These are phyloP conservation scores for Balakata baccata DNA, from an alignment of 345 rosid genomes.

Conservation along the genomic window DNA sequence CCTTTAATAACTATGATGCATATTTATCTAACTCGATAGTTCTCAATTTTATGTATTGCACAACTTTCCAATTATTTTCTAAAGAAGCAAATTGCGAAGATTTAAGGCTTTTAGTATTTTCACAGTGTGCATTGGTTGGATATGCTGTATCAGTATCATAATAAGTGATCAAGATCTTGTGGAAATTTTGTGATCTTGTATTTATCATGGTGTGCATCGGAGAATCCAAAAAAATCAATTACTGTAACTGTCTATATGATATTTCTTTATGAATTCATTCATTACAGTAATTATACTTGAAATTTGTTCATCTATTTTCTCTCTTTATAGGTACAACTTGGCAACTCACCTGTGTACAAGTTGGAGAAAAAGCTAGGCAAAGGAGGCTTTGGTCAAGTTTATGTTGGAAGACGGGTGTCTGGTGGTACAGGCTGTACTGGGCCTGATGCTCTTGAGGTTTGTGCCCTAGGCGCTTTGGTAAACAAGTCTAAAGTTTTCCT, in stretches of 20 bases:
- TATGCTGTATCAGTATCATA: neutral
- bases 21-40: neutral
- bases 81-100: neutral
- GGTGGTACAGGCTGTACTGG: slow-evolving; percentile 19
- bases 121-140: neutral
- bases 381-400: slow-evolving; percentile 33
- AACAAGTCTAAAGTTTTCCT: neutral
- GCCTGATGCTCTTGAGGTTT: slow-evolving; percentile 31
- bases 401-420: slow-evolving; percentile 24
- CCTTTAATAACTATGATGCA: no score
- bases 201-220: neutral
- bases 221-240: neutral
- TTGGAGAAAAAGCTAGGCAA: slow-evolving; percentile 27
- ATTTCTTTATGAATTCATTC: neutral
- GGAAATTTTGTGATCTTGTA: neutral
- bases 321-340: slow-evolving; percentile 18
- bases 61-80: neutral
- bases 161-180: neutral
- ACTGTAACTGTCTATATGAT: neutral
- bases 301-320: neutral
- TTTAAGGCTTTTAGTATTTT: neutral
- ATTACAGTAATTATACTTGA: neutral
- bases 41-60: neutral
- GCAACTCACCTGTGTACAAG: slow-evolving; percentile 24
- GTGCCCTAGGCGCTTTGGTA: neutral